Evolutionary conservation across 495 filamentous ascomycete species (phyloP), one percentile per base, ranked within the genome.

Genomic region (Pyronema omphalodes): DNA sequence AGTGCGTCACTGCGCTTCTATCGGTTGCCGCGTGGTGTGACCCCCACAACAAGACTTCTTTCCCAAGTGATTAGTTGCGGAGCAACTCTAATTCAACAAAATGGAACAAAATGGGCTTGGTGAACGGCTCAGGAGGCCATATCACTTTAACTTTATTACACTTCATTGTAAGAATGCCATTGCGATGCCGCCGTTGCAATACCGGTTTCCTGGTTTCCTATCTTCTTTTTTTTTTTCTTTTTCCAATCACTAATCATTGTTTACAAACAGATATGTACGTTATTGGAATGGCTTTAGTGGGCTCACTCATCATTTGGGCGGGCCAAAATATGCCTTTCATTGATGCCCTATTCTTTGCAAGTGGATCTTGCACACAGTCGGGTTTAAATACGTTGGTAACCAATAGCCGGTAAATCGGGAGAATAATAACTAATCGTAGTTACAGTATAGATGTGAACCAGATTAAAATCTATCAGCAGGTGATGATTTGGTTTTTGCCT

Each of bases 341-440:
- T 56, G 88, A 99, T 73, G 84, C 88, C 11, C 75, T 99, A 14
- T 86, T 94, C 71, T 83, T 93, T 56, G 74, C 81, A 9, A 74
- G 73, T 55, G 88, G 93, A 11, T 74, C 82, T 37, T 78, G 83
- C 52, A 95, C 88, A 0, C 91, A 99, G 66, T 89, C 85, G 47
- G 91, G 91, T 0, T 70, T 99, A 55, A 98, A 98, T 67, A 81
- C 87, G 59, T 76, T 65, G 36, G 71, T 60, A 41, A 23, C 11
- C 11, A 33, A n/a, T 9, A 12, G 12, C 15, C 19, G 6, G 39
- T n/a, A 6, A n/a, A 43, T 17, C 17, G 39, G 17, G 12, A n/a
- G n/a, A n/a, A 12, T 51, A 6, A 51, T 34, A 8, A 37, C 37
- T 52, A 17, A 46, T 19, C 37, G 9, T 6, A 8, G 6, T 44